These are phyloP conservation scores for Scheffersomyces lignosus DNA, from an alignment of 805 yeast species.

Conservation along the genomic window DNA sequence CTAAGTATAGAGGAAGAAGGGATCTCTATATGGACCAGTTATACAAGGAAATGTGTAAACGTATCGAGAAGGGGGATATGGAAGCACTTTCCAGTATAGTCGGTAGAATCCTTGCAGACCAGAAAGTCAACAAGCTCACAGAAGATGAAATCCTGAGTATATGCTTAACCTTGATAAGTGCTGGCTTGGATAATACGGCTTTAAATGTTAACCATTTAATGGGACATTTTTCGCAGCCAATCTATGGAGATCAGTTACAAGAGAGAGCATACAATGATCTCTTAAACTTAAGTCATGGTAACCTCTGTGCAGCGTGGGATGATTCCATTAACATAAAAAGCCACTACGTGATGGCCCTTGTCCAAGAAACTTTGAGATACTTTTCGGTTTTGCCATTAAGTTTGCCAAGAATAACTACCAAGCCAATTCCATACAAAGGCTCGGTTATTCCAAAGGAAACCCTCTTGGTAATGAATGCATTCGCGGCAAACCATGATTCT, in stretches of 20 bases:
- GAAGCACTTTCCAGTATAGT: slow-evolving; percentile 31
- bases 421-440: slow-evolving; percentile 40
- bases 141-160: slow-evolving; percentile 52
- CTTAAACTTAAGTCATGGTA: slow-evolving; percentile 22
- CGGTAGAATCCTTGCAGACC: slow-evolving; percentile 12
- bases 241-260: slow-evolving; percentile 40
- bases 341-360: slow-evolving; percentile 54
- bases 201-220: slow-evolving; percentile 59
- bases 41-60: slow-evolving; percentile 6
- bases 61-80: slow-evolving; percentile 18
- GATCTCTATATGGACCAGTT: slow-evolving; percentile 49
- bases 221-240: slow-evolving; percentile 55
- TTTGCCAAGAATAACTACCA: slow-evolving; percentile 62
- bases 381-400: slow-evolving; percentile 69
- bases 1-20: slow-evolving; percentile 38
- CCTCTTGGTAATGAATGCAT: slow-evolving; percentile 62
- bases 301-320: slow-evolving; percentile 36
- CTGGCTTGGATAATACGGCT: slow-evolving; percentile 74
- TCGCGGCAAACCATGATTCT: slow-evolving; percentile 68
- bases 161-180: slow-evolving; percentile 75
- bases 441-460: slow-evolving; percentile 56
- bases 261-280: slow-evolving; percentile 44
- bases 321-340: slow-evolving; percentile 32
- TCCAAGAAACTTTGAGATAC: slow-evolving; percentile 61
- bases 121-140: slow-evolving; percentile 9